Evolutionary conservation across 352 stramenopile genomes (phyloP).

Genomic region (Phytophthora pini): DNA sequence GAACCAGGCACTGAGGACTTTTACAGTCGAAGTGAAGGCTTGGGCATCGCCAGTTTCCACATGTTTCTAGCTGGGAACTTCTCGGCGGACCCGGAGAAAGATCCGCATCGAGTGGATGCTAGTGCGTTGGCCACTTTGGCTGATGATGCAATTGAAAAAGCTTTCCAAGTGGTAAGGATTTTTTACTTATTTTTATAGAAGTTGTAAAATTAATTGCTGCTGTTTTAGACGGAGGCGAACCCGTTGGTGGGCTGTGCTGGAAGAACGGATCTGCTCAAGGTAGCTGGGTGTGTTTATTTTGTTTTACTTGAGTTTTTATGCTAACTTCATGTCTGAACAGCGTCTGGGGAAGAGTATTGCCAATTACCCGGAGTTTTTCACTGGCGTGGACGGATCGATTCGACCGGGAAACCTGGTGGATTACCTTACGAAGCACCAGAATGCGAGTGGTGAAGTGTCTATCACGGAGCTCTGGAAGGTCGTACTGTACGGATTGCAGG

Average conservation of each 20-base stretch:
- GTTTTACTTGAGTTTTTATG: background rate
- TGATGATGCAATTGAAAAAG: slow-evolving; percentile 69
- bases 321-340: slow-evolving; percentile 14
- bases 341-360: slow-evolving; percentile 74
- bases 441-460: slow-evolving; percentile 59
- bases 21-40: slow-evolving; percentile 77
- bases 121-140: slow-evolving; percentile 58
- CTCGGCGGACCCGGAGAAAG: slow-evolving; percentile 47
- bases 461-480: slow-evolving; percentile 80
- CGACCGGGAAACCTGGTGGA: slow-evolving; percentile 84
- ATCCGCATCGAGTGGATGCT: slow-evolving; percentile 68
- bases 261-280: slow-evolving; percentile 76
- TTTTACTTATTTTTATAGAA: slow-evolving; percentile 4
- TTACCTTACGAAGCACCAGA: slow-evolving; percentile 71
- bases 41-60: slow-evolving; percentile 86
- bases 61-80: slow-evolving; percentile 85
- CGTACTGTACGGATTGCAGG: slow-evolving; percentile 81
- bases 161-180: slow-evolving; percentile 77
- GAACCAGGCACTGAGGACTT: slow-evolving; percentile 70
- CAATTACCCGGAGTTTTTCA: slow-evolving; percentile 81
- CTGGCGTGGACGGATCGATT: slow-evolving; percentile 43
- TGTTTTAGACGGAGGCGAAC: slow-evolving; percentile 54
- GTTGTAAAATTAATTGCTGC: background rate
- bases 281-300: slow-evolving; percentile 4
- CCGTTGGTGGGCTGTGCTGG: slow-evolving; percentile 81